These are phyloP conservation scores for Selenicereus undatus DNA, from an alignment of 148 eudicot genomes.

Conservation along the genomic window DNA sequence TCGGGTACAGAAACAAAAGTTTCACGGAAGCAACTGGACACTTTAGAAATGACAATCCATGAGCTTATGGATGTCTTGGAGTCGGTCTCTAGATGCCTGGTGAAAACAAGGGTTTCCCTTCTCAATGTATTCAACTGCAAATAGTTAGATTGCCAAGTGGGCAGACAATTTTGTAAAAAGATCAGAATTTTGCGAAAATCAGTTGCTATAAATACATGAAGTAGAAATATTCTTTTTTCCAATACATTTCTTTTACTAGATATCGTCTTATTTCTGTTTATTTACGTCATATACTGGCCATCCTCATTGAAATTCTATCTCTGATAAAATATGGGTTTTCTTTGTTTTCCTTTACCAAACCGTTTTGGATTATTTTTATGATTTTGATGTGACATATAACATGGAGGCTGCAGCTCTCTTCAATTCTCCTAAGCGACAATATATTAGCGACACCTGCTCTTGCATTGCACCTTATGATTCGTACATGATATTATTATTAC, in stretches of 20 bases:
- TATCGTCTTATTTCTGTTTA: too few relatives aligned
- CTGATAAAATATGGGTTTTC: too few relatives aligned
- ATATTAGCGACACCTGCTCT: too few relatives aligned
- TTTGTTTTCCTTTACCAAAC: too few relatives aligned
- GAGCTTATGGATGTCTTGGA: constrained; percentile 27
- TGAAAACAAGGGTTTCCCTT: constrained; percentile 39
- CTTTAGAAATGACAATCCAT: constrained; percentile 20
- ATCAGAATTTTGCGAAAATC: neutral
- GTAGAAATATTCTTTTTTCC: neutral
- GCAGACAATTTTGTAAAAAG: neutral
- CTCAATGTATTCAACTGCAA: constrained; percentile 33
- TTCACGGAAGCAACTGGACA: constrained; percentile 23
- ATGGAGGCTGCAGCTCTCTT: too few relatives aligned
- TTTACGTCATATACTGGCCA: neutral
- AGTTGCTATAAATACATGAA: neutral
- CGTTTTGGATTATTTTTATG: too few relatives aligned
- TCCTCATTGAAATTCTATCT: neutral
- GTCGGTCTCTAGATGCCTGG: constrained; percentile 26
- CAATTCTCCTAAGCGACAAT: too few relatives aligned
- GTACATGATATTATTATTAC: too few relatives aligned
- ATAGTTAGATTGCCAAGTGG: neutral
- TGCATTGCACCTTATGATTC: too few relatives aligned
- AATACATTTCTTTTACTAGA: neutral
- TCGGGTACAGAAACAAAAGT: neutral
- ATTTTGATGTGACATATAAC: too few relatives aligned